These are phyloP conservation scores for Tetracentron sinense DNA, from an alignment of 164 flowering plant genomes.

Conservation along the genomic window DNA sequence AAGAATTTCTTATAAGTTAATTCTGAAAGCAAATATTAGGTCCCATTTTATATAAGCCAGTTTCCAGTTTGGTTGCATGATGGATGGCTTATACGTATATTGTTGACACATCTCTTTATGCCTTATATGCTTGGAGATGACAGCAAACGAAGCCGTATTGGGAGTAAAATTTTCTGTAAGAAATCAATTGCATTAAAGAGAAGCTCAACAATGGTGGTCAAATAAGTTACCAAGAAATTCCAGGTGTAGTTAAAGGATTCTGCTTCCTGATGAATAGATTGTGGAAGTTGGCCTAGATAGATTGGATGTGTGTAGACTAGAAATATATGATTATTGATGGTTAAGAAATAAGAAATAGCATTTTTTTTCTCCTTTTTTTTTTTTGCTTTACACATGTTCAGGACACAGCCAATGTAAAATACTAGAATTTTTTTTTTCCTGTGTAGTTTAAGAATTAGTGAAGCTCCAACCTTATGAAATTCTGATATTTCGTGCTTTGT, in stretches of 20 bases:
- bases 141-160: too few relatives aligned
- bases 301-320: too few relatives aligned
- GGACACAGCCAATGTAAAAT: too few relatives aligned
- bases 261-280: not conserved
- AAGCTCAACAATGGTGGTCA: not conserved
- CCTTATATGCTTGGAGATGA: not conserved
- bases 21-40: too few relatives aligned
- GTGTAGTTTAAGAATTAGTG: not conserved
- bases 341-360: not conserved
- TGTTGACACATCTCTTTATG: not conserved
- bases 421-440: not conserved
- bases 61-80: not conserved
- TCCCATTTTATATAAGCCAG: not conserved
- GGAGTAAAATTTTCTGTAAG: not conserved
- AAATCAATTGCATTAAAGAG: too few relatives aligned
- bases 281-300: too few relatives aligned
- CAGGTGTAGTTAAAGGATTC: not conserved
- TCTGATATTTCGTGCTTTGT: not conserved
- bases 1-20: not conserved
- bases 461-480: not conserved
- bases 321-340: not conserved
- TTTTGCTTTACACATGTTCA: not conserved
- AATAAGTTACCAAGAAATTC: not conserved
- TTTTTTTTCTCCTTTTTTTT: not conserved
- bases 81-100: too few relatives aligned